Base-by-base conservation (phyloP, 2,329 filamentous ascomycete genomes). In the Talaromyces sp. region DNA sequence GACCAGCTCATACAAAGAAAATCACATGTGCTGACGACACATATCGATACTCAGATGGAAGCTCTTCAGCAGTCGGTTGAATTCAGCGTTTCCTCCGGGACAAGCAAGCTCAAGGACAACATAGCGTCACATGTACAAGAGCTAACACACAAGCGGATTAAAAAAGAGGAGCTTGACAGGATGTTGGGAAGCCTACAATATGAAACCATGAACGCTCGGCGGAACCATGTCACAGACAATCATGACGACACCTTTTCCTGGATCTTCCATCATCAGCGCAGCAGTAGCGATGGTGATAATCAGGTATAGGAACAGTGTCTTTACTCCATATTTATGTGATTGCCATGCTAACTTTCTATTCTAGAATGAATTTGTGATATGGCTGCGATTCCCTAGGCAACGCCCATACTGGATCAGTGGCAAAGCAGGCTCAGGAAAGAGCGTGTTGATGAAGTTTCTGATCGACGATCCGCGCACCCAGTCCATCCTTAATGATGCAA, bases 381-480 rank as follows among this genome's bases (percentile, higher is more conserved):
- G 51, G 51, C 26, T 53, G 8, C 1, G 32, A 17, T 14, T 7
- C 9, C 7, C 51, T n/a, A 53, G 14, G 17, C 24, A 31, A 17
- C 51, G 26, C n/a, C 51, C 51, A 31, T 53, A 53, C 51, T 53
- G 51, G 51, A 67, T 72, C 26, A 67, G 64, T 21, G 69, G 69
- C 6, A 71, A 71, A 46, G 65, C 69, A 17, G 69, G 69, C 9
- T 61, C 59, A 27, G 68, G 68, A 46, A 68, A 68, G 43, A 65
- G 65, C 9, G 67, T 65, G 1, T 31, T 68, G 52, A 67, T 66
- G 67, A 67, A 64, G 32, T 65, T 56, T 54, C 60, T 68, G 3
- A 59, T 43, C 41, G 58, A 64, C 14, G 61, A 68, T 31, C 8
- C 17, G 19, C 31, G 19, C 29, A 61, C 57, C 29, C 27, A 27